These are phyloP conservation scores for Nicotiana benthamiana DNA, from an alignment of 257 asterid genomes.

Conservation along the genomic window DNA sequence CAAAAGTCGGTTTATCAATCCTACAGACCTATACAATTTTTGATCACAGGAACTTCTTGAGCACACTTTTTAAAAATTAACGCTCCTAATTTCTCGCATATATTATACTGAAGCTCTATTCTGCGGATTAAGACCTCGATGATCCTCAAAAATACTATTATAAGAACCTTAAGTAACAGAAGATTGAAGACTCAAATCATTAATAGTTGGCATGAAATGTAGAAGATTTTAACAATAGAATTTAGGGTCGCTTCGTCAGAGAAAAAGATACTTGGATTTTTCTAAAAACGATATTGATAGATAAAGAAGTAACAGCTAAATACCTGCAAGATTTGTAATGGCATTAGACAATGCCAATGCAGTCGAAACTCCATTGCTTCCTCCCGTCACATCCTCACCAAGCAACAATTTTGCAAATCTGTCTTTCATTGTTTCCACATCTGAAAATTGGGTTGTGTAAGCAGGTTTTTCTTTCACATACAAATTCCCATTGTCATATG, in stretches of 20 bases:
- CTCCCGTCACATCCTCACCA: constrained; percentile 85
- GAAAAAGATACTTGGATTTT: not conserved
- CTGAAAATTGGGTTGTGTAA: constrained; percentile 20
- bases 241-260: not conserved
- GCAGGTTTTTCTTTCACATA: constrained; percentile 26
- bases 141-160: not conserved
- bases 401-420: constrained; percentile 69
- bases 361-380: constrained; percentile 52
- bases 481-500: constrained; percentile 27
- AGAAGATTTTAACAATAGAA: not conserved
- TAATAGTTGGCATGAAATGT: not conserved
- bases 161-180: not conserved
- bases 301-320: not conserved
- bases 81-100: not conserved
- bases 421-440: constrained; percentile 65
- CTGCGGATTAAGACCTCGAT: not conserved
- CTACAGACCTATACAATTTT: too few species aligned
- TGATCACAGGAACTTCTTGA: too few species aligned
- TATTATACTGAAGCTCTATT: not conserved
- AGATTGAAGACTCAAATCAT: not conserved
- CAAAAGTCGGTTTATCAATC: too few species aligned
- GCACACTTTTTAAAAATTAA: too few species aligned
- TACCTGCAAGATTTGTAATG: constrained; percentile 71
- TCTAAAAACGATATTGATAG: not conserved
- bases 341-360: constrained; percentile 79